Conservation (phyloP, 306 rosid species). For the Rosa lucieae region DNA sequence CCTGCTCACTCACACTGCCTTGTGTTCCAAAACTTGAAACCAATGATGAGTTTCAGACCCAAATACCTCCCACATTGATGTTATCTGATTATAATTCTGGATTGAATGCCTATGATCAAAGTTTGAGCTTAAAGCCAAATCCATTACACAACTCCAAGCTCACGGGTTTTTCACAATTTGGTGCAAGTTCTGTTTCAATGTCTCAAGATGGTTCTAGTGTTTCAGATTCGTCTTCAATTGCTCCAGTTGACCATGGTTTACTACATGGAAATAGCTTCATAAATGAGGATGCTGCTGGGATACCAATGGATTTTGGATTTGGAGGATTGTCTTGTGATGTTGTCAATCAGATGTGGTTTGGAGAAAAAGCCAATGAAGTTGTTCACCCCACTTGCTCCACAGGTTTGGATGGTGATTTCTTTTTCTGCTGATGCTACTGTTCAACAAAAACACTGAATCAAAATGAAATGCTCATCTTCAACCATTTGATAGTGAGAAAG, state of each 20-base stretch:
- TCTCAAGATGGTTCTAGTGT: slow-evolving; percentile 50
- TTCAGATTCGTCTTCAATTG: slow-evolving; percentile 42
- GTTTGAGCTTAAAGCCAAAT: slow-evolving; percentile 20
- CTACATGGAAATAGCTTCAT: slow-evolving; percentile 25
- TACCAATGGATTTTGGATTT: slow-evolving; percentile 48
- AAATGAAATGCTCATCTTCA: slow-evolving; percentile 27
- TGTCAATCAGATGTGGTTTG: slow-evolving; percentile 30
- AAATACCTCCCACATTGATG: slow-evolving; percentile 13
- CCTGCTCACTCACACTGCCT: slow-evolving; percentile 15
- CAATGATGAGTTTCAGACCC: slow-evolving; percentile 30
- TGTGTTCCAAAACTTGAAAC: slow-evolving; percentile 24
- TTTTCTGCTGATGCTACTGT: slow-evolving; percentile 37
- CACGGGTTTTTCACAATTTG: slow-evolving; percentile 32
- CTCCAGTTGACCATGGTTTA: slow-evolving; percentile 26
- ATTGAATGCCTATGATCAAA: slow-evolving; percentile 14
- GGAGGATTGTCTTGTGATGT: slow-evolving; percentile 50
- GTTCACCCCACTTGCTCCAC: slow-evolving; percentile 30
- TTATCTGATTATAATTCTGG: slow-evolving; percentile 18
- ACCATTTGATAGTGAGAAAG: not conserved
- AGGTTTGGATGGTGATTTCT: slow-evolving; percentile 42
- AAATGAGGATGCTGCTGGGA: slow-evolving; percentile 30
- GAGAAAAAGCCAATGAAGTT: slow-evolving; percentile 36
- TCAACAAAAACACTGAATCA: slow-evolving; percentile 33
- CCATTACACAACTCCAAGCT: slow-evolving; percentile 14
- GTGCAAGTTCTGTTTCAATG: slow-evolving; percentile 36